Evolutionary conservation across 768 basidiomycete genomes (phyloP).

Genomic region (Tulasnella sp.): DNA sequence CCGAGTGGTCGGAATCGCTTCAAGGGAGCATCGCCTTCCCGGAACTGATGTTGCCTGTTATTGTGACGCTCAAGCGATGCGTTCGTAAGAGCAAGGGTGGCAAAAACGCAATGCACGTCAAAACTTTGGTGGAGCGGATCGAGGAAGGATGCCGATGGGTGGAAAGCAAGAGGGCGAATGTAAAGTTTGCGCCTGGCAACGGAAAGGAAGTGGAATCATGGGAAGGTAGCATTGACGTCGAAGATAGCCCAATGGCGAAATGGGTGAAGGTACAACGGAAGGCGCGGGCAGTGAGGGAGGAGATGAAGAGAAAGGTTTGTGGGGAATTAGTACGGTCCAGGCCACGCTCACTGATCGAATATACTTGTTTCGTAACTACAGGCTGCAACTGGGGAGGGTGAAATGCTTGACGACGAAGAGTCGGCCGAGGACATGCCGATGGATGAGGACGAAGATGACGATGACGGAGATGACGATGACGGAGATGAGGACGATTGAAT

Average conservation of each 20-base stretch:
- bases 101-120: constrained; percentile 43
- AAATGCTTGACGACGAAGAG: constrained; percentile 1
- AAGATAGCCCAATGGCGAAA: constrained; percentile 69
- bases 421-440: not conserved
- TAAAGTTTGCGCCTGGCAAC: constrained; percentile 69
- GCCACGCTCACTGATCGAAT: not conserved
- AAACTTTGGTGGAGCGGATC: constrained; percentile 74
- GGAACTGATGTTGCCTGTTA: constrained; percentile 75
- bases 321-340: not conserved
- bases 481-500: not conserved
- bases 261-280: constrained; percentile 78
- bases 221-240: constrained; percentile 53
- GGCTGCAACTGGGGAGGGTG: constrained; percentile 5
- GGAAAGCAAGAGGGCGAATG: constrained; percentile 56
- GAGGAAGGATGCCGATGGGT: constrained; percentile 80
- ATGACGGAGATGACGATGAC: not conserved
- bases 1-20: constrained; percentile 75
- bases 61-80: constrained; percentile 60
- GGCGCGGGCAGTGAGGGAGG: constrained; percentile 49
- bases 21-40: constrained; percentile 90
- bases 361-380: not conserved
- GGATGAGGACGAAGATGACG: not conserved
- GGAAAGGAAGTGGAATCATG: constrained; percentile 62
- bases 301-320: constrained; percentile 62
- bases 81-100: constrained; percentile 50